A percentile compares a stretch with the other conserved stretches of the same genome.
These are phyloP conservation scores for Rhododendron ferrugineum DNA, from an alignment of 148 eudicot genomes.

Conservation along the genomic window DNA sequence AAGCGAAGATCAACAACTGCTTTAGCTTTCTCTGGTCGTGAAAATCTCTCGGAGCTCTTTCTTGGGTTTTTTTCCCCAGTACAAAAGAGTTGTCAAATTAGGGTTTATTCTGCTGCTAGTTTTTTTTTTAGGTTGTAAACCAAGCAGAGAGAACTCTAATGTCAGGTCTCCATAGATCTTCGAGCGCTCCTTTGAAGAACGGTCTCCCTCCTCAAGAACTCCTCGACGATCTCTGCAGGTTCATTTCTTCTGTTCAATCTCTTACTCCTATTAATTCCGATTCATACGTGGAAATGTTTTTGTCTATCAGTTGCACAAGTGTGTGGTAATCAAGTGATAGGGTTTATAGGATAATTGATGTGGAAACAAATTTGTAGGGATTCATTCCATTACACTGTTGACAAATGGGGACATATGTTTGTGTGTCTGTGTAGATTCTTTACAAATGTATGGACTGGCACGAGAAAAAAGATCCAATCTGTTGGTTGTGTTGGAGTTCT, in stretches of 20 bases:
- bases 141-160: conserved; percentile 21
- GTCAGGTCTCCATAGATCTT: conserved; percentile 69
- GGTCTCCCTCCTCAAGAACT: conserved; percentile 96
- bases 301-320: background rate
- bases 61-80: background rate
- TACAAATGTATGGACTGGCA: background rate
- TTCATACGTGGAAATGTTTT: background rate
- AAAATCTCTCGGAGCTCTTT: background rate
- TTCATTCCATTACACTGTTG: background rate
- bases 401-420: background rate
- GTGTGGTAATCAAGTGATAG: background rate
- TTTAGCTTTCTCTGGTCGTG: background rate
- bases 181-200: conserved; percentile 59
- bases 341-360: background rate
- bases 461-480: background rate
- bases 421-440: background rate
- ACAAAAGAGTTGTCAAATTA: background rate
- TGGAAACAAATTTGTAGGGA: background rate
- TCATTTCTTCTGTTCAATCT: background rate
- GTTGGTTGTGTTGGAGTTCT: background rate
- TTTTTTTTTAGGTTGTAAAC: background rate
- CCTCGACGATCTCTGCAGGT: conserved; percentile 99
- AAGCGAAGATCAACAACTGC: background rate
- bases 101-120: background rate
- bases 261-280: background rate